A percentile compares a stretch with the other conserved stretches of the same genome.
Conservation (phyloP, 768 basidiomycete genomes). For the Boletus rex-veris region DNA sequence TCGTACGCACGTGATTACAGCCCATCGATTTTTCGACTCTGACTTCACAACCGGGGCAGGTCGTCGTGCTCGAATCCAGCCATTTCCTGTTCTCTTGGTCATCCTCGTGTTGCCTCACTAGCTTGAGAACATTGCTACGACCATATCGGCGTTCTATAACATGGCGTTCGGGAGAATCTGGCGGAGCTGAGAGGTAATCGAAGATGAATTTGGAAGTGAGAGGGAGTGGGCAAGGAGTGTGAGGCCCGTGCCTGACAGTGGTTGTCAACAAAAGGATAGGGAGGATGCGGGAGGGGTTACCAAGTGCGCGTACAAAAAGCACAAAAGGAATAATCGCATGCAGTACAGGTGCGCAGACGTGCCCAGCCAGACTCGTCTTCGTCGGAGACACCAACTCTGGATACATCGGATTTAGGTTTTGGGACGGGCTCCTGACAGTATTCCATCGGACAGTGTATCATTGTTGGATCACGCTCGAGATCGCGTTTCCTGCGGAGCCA, state of each 20-base stretch:
- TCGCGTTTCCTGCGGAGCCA: constrained; percentile 72
- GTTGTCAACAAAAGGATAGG: constrained; percentile 4
- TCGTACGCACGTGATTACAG: constrained; percentile 78
- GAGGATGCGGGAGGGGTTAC: constrained; percentile 34
- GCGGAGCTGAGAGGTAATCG: constrained; percentile 60
- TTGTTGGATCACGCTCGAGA: constrained; percentile 75
- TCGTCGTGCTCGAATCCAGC: constrained; percentile 64
- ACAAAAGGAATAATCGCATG: constrained; percentile 79
- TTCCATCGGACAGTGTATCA: constrained; percentile 75
- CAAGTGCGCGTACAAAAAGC: constrained; percentile 79
- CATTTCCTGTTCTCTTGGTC: constrained; percentile 72
- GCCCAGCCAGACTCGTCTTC: constrained; percentile 65
- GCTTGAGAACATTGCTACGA: constrained; percentile 50
- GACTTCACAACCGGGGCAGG: constrained; percentile 70
- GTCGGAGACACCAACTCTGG: constrained; percentile 28
- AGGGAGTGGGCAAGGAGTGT: constrained; percentile 65
- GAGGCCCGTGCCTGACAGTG: constrained; percentile 73
- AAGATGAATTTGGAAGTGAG: constrained; percentile 60
- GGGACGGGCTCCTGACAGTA: constrained; percentile 80
- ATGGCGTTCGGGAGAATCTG: constrained; percentile 46
- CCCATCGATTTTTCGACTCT: constrained; percentile 74
- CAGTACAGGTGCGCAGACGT: constrained; percentile 64
- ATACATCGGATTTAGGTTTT: constrained; percentile 40
- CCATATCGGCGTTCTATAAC: constrained; percentile 66
- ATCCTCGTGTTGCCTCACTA: constrained; percentile 65